Evolutionary conservation across 768 basidiomycete species (phyloP).

Genomic region (Agrocybe chaxingu): DNA sequence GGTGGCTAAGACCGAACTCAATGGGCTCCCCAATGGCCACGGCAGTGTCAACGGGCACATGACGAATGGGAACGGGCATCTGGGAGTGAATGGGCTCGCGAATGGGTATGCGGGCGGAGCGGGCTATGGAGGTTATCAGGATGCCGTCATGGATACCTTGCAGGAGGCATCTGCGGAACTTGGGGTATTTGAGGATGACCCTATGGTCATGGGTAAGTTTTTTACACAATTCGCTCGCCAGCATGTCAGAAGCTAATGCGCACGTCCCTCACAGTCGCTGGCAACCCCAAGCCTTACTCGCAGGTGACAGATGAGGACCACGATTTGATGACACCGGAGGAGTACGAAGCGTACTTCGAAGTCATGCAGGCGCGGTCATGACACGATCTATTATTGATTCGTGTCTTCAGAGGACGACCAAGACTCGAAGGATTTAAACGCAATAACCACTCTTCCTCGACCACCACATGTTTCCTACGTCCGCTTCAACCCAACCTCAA

Average conservation of each 20-base stretch:
- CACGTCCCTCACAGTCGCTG: conserved; percentile 55
- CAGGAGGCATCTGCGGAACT: conserved; percentile 16
- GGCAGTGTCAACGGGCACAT: conserved; percentile 8
- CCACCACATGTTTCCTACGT: no score
- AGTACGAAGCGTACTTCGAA: conserved; percentile 81
- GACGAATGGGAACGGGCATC: conserved; percentile 13
- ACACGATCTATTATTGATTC: not conserved
- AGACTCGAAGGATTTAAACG: not conserved
- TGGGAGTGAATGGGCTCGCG: conserved; percentile 18
- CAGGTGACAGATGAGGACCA: conserved; percentile 90
- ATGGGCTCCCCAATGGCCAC: conserved; percentile 16
- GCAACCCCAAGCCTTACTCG: conserved; percentile 67
- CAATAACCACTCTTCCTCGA: no score
- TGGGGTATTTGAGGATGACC: conserved; percentile 43
- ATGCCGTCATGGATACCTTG: conserved; percentile 18
- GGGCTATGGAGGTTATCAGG: conserved; percentile 5
- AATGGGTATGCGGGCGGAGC: not conserved
- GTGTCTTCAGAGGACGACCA: not conserved
- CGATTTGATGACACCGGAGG: conserved; percentile 90
- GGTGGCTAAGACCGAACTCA: conserved; percentile 30
- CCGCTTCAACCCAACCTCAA: no score
- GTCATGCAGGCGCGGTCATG: conserved; percentile 51
- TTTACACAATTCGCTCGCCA: not conserved
- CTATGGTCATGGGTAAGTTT: conserved; percentile 63
- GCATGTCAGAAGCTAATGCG: conserved; percentile 1